Percentiles rank a stretch among this genome's conserved stretches.
Evolutionary conservation across 2,329 filamentous ascomycete species (phyloP).

Genomic region (Neoascochyta sp.): DNA sequence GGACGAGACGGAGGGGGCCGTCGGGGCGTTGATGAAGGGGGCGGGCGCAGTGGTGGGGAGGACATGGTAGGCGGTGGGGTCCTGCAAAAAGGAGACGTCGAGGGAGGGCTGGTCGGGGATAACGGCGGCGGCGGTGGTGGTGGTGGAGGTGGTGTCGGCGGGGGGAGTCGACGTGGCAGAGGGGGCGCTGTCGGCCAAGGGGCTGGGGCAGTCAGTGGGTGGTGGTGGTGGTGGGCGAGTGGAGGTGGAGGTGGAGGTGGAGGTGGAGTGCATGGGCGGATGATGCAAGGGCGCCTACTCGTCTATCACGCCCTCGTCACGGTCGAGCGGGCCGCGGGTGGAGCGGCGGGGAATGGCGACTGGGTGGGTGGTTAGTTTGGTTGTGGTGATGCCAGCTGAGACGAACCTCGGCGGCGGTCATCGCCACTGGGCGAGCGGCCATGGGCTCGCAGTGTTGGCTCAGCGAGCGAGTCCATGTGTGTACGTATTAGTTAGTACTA

Average conservation of each 20-base stretch:
- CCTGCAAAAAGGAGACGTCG: slow-evolving; percentile 59
- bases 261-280: background rate
- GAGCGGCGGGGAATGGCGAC: slow-evolving; percentile 62
- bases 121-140: slow-evolving; percentile 18
- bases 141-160: slow-evolving; percentile 30
- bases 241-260: background rate
- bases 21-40: slow-evolving; percentile 66
- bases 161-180: slow-evolving; percentile 14
- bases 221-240: slow-evolving; percentile 1
- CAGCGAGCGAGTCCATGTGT: no score
- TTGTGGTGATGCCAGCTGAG: background rate
- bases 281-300: slow-evolving; percentile 3
- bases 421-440: slow-evolving; percentile 29
- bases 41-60: slow-evolving; percentile 61
- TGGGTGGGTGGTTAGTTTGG: slow-evolving; percentile 20
- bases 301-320: slow-evolving; percentile 42
- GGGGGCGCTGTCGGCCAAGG: no score
- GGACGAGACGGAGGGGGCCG: slow-evolving; percentile 58
- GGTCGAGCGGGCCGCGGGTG: slow-evolving; percentile 71
- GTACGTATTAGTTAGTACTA: no score
- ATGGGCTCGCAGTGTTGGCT: slow-evolving; percentile 27
- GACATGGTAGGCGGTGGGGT: slow-evolving; percentile 78
- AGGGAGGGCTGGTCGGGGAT: slow-evolving; percentile 1
- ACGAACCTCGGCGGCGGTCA: slow-evolving; percentile 30
- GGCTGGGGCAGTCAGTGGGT: no score